A percentile compares a stretch with the other conserved stretches of the same genome.
Evolutionary conservation across 2,329 filamentous ascomycete genomes (phyloP).

Genomic region (Ilyonectria mors-panacis): DNA sequence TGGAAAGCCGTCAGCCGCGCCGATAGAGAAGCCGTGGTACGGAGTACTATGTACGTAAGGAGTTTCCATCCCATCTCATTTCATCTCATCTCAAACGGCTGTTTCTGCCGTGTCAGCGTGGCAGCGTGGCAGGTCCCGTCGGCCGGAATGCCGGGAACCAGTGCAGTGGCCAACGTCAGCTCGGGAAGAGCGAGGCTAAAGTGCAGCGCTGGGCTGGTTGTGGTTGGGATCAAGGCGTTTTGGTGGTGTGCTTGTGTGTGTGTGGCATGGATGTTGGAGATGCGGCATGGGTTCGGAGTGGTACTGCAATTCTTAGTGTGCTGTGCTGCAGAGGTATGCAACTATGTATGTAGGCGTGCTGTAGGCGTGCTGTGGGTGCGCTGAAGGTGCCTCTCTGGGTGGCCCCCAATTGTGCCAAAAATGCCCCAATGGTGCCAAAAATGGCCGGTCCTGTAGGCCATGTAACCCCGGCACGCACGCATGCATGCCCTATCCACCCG

Average conservation of each 20-base stretch:
- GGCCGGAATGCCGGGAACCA: too few relatives aligned
- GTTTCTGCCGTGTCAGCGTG: neutral
- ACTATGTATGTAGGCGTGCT: too few relatives aligned
- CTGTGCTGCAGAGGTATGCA: too few relatives aligned
- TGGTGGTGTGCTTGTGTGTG: too few relatives aligned
- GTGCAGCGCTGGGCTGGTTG: neutral
- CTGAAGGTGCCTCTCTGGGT: neutral
- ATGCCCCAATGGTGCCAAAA: neutral
- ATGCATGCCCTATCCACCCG: slow-evolving; percentile 5
- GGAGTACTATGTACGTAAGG: neutral
- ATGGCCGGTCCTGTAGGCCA: neutral
- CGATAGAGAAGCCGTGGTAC: neutral
- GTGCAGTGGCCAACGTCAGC: neutral
- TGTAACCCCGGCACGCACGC: slow-evolving; percentile 1
- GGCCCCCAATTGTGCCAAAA: slow-evolving; percentile 1
- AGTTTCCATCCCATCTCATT: neutral
- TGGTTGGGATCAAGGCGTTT: neutral
- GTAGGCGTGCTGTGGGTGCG: neutral
- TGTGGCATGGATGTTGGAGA: neutral
- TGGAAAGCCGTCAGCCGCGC: neutral
- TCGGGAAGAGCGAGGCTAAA: neutral
- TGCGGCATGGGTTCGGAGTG: neutral
- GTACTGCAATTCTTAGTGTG: too few relatives aligned
- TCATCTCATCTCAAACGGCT: neutral
- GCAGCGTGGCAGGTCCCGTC: too few relatives aligned